Evolutionary conservation across 2,329 filamentous ascomycete genomes (phyloP), one percentile per base, ranked within the genome.

Genomic region (Sclerotinia spermophila): DNA sequence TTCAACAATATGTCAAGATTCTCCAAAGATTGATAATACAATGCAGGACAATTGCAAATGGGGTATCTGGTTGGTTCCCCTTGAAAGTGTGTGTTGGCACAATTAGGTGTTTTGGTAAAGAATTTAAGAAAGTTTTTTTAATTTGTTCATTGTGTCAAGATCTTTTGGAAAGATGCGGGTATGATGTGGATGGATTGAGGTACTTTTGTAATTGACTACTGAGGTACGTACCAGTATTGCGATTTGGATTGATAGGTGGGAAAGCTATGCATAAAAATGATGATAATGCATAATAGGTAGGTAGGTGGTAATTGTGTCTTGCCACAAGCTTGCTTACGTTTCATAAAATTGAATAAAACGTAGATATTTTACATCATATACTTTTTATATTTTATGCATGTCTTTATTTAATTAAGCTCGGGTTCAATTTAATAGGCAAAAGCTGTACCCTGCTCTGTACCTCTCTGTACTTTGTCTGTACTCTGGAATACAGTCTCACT

Each of bases 111-210:
- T 59, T 58, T 38, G 30, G 58, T 38, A 38, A 27, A 51, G 59
- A 24, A 61, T 30, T 44, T 62, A 33, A 62, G n/a, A 62, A 62
- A 40, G n/a, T n/a, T 33, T 62, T 62, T 62, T 62, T 62, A 62
- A 62, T 62, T 62, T 62, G 40, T 62, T 62, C 59, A 62, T 62
- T 44, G 27, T 62, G 40, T 33, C 19, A 33, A 62, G 40, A 62
- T 45, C n/a, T 59, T 40, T 48, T 24, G 44, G 5, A 38, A 58
- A 33, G 21, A 48, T 21, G n/a, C 45, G 45, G 45, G 45, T 48
- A 48, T 48, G 45, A 48, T 48, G 45, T 48, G 45, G n/a, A 48
- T 48, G 24, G 33, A 38, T 59, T n/a, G 45, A 48, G 56, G 21
- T 21, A 33, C 30, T 58, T 35, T 33, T 19, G 55, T 35, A 58